Conservation (phyloP, 2,329 filamentous ascomycete genomes). For the Aspergillus luchuensis region DNA sequence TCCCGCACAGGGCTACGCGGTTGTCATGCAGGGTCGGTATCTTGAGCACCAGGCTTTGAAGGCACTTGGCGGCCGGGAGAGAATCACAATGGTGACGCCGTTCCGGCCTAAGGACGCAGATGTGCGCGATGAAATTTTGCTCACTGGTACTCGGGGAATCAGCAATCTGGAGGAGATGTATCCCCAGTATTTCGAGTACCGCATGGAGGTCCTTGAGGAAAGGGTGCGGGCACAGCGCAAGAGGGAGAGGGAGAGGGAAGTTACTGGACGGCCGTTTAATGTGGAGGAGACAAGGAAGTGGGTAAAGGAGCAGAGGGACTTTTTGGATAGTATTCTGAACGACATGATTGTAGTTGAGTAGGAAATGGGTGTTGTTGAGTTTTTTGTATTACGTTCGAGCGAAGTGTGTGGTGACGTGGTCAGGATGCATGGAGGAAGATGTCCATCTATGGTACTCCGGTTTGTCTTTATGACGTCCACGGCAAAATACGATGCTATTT, state of each 20-base stretch:
- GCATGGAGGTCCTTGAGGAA: slow-evolving; percentile 61
- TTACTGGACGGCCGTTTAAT: slow-evolving; percentile 24
- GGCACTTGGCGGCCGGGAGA: neutral
- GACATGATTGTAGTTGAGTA: slow-evolving; percentile 25
- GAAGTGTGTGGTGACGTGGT: no score
- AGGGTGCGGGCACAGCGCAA: slow-evolving; percentile 51
- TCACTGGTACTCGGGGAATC: slow-evolving; percentile 59
- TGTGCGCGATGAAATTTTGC: slow-evolving; percentile 59
- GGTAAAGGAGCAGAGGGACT: slow-evolving; percentile 34
- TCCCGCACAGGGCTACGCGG: neutral
- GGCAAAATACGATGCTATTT: no score
- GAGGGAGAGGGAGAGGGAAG: slow-evolving; percentile 30
- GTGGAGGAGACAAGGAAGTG: slow-evolving; percentile 33
- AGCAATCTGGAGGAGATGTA: slow-evolving; percentile 59
- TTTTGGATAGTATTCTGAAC: slow-evolving; percentile 40
- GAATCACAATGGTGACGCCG: slow-evolving; percentile 6
- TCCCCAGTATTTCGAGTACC: slow-evolving; percentile 60
- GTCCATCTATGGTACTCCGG: no score
- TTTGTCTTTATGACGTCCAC: no score
- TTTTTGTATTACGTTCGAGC: no score
- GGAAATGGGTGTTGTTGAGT: accelerated
- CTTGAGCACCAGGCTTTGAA: slow-evolving; percentile 5
- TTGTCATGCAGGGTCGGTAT: slow-evolving; percentile 9
- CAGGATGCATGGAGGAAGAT: no score
- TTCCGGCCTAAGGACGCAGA: slow-evolving; percentile 59